These are phyloP conservation scores for Chalara sp. DNA, from an alignment of 2,329 filamentous ascomycete species.

Conservation along the genomic window DNA sequence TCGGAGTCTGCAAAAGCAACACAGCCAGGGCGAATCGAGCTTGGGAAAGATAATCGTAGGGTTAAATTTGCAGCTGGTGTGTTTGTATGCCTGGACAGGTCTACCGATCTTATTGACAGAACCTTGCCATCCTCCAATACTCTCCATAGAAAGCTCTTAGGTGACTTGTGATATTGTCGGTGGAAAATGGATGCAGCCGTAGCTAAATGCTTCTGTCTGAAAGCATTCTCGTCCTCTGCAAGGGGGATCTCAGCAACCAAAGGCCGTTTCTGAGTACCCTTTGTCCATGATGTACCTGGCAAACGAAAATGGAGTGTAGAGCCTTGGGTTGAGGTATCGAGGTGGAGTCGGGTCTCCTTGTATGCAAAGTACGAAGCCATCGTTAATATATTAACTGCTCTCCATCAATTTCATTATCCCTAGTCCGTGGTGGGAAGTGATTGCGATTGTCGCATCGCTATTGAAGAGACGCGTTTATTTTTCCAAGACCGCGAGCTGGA, in stretches of 20 bases:
- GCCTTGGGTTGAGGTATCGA: conserved; percentile 64
- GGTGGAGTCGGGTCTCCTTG: conserved; percentile 80
- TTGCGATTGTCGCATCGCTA: conserved; percentile 17
- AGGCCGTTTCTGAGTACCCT: conserved; percentile 34
- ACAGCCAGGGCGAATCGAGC: conserved; percentile 67
- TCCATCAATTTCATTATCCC: conserved; percentile 42
- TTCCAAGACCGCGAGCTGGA: neutral
- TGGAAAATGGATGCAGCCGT: conserved; percentile 79
- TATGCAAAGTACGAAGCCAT: conserved; percentile 61
- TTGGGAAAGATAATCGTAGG: conserved; percentile 70
- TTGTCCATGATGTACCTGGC: conserved; percentile 35
- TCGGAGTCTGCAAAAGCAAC: conserved; percentile 75
- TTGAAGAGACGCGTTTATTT: conserved; percentile 11
- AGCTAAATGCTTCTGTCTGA: conserved; percentile 67
- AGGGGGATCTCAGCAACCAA: conserved; percentile 30
- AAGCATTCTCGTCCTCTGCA: conserved; percentile 65
- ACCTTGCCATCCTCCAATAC: conserved; percentile 73
- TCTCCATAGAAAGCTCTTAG: conserved; percentile 86
- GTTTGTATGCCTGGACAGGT: conserved; percentile 64
- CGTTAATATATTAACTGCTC: conserved; percentile 56
- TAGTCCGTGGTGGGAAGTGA: conserved; percentile 8
- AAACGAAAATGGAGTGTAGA: conserved; percentile 67
- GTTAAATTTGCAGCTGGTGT: conserved; percentile 66
- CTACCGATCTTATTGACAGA: conserved; percentile 76
- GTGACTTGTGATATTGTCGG: conserved; percentile 66